Evolutionary conservation across 495 filamentous ascomycete species (phyloP).

Genomic region (Bombardia bombarda): DNA sequence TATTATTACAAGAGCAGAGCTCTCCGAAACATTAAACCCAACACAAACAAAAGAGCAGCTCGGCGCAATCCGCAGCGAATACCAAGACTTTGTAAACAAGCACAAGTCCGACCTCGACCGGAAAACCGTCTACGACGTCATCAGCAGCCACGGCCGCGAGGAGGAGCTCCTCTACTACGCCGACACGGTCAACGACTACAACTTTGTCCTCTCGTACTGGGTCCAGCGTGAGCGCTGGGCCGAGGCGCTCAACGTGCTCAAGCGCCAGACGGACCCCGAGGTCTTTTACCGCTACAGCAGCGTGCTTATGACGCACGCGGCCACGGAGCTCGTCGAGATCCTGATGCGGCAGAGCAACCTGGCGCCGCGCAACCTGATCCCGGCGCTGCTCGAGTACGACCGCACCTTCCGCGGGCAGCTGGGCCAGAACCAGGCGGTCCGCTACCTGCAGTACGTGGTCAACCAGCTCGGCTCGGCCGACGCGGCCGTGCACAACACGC

Average conservation of each 20-base stretch:
- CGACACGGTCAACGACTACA: conserved; percentile 77
- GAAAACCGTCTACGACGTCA: conserved; percentile 90
- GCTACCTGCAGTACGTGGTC: conserved; percentile 90
- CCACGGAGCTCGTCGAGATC: conserved; percentile 81
- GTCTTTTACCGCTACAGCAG: conserved; percentile 94
- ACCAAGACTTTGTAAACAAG: conserved; percentile 76
- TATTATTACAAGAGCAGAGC: conserved; percentile 80
- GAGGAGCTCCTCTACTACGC: conserved; percentile 89
- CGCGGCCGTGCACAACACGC: conserved; percentile 92
- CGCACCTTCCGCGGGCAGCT: conserved; percentile 56
- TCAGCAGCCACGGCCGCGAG: conserved; percentile 90
- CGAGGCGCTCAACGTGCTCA: conserved; percentile 80
- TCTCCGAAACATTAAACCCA: conserved; percentile 60
- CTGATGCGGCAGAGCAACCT: conserved; percentile 86
- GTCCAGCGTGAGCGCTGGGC: conserved; percentile 90
- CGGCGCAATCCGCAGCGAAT: conserved; percentile 60
- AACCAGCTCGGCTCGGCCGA: conserved; percentile 75
- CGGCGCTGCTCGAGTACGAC: conserved; percentile 89
- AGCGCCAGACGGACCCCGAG: conserved; percentile 82
- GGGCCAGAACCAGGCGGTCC: conserved; percentile 80
- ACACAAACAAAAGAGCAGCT: conserved; percentile 69
- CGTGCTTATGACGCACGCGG: conserved; percentile 86
- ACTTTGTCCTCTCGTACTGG: conserved; percentile 95
- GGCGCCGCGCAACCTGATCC: conserved; percentile 82
- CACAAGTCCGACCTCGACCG: conserved; percentile 81